Percentiles rank a stretch among this genome's conserved stretches.
phyloP scores from a whole-genome alignment of 2,329 filamentous ascomycete genomes.

The Colletotrichum horii region DNA sequence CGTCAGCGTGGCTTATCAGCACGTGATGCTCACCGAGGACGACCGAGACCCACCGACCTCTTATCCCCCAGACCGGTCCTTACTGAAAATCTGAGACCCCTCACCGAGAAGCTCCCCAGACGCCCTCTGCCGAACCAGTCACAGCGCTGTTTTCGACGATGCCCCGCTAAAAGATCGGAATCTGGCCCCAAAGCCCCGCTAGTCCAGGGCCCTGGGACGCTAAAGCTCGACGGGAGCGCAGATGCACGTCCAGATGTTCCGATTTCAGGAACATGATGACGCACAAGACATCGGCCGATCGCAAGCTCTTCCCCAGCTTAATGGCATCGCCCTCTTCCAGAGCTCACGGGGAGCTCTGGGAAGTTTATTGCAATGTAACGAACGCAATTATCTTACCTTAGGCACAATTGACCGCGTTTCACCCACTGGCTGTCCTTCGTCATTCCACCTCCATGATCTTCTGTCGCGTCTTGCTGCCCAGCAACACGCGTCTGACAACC shows the following conservation, averaged over 20 bases:
- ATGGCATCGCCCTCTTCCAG: background rate
- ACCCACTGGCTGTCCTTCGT: background rate
- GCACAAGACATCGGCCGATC: constrained; percentile 24
- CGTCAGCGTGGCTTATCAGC: constrained; percentile 1
- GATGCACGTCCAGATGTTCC: constrained; percentile 19
- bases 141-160: background rate
- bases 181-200: background rate
- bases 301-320: background rate
- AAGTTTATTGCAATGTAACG: background rate
- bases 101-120: background rate
- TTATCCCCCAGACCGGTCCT: accelerated
- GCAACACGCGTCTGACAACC: background rate
- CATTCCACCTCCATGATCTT: background rate
- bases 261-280: constrained; percentile 23
- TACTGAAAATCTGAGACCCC: background rate
- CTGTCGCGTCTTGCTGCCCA: constrained; percentile 1
- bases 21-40: background rate
- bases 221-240: background rate
- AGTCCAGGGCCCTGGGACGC: constrained; percentile 10
- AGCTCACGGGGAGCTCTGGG: background rate
- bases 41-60: background rate
- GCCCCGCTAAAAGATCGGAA: background rate
- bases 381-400: background rate
- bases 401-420: background rate
- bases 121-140: background rate